Percentiles rank a stretch among this genome's conserved stretches.
Evolutionary conservation across 2,329 filamentous ascomycete species (phyloP).

Genomic region (Rutstroemia sp.): DNA sequence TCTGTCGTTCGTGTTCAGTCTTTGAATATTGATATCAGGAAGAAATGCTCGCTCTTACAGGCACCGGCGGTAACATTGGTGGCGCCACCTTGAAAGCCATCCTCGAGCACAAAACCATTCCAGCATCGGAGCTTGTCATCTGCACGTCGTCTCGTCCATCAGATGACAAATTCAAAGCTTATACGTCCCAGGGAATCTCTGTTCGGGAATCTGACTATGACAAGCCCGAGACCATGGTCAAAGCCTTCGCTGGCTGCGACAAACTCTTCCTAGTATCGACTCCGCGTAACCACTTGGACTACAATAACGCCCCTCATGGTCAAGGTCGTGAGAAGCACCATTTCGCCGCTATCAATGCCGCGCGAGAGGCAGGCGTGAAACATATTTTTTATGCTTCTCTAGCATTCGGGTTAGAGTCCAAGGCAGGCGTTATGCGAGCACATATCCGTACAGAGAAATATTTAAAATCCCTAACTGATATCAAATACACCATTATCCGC

Average conservation of each 20-base stretch:
- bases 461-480: background rate
- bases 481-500: slow-evolving; percentile 19
- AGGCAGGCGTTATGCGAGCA: slow-evolving; percentile 18
- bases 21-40: no score
- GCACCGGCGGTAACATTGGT: slow-evolving; percentile 15
- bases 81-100: slow-evolving; percentile 11
- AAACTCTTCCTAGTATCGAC: slow-evolving; percentile 30
- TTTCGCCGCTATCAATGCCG: slow-evolving; percentile 25
- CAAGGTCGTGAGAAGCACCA: slow-evolving; percentile 17
- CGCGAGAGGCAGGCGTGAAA: slow-evolving; percentile 27
- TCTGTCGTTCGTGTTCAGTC: no score
- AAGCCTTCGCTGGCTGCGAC: slow-evolving; percentile 8
- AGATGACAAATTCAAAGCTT: slow-evolving; percentile 31
- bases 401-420: slow-evolving; percentile 13
- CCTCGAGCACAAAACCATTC: slow-evolving; percentile 8
- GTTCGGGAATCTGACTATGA: slow-evolving; percentile 13
- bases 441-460: slow-evolving; percentile 22
- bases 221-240: background rate
- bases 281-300: slow-evolving; percentile 25
- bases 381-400: slow-evolving; percentile 32
- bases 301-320: slow-evolving; percentile 33
- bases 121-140: slow-evolving; percentile 10
- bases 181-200: slow-evolving; percentile 14
- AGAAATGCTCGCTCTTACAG: slow-evolving; percentile 11
- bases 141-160: slow-evolving; percentile 11